A percentile compares a stretch with the other conserved stretches of the same genome.
Evolutionary conservation across 257 asterid genomes (phyloP).

Genomic region (Haberlea rhodopensis): DNA sequence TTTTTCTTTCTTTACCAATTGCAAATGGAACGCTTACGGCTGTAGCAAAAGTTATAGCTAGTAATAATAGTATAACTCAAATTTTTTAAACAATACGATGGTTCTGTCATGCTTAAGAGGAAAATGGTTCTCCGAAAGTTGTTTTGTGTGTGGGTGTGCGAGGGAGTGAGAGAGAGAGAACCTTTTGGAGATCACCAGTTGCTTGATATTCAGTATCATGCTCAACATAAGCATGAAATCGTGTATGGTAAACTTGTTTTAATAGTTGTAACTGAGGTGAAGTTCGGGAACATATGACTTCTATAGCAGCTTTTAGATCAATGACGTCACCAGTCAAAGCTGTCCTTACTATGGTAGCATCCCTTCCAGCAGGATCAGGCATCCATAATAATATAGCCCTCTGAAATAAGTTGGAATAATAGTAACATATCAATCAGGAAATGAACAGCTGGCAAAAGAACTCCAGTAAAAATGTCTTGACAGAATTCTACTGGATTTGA

Average conservation of each 20-base stretch:
- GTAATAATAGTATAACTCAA: too few species aligned
- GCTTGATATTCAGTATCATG: constrained; percentile 61
- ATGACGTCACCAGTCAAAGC: constrained; percentile 45
- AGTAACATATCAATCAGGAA: not conserved
- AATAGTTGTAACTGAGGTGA: constrained; percentile 73
- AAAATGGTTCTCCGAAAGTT: too few species aligned
- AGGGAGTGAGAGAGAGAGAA: constrained; percentile 24
- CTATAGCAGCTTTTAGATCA: constrained; percentile 71
- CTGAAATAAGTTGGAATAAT: constrained; percentile 37
- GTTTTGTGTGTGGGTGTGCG: not conserved
- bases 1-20: too few species aligned
- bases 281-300: constrained; percentile 88
- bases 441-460: constrained; percentile 11
- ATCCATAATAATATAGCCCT: constrained; percentile 77
- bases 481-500: too few species aligned
- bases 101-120: too few species aligned
- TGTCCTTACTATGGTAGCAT: constrained; percentile 61
- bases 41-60: too few species aligned
- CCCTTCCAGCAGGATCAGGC: constrained; percentile 84
- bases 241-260: constrained; percentile 62
- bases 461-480: not conserved
- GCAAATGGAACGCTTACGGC: too few species aligned
- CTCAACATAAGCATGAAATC: constrained; percentile 63
- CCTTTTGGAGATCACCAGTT: constrained; percentile 82
- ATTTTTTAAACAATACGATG: too few species aligned